Percentiles rank a stretch among this genome's conserved stretches.
Conservation (phyloP, 2,329 filamentous ascomycete species). For the Chalaropsis ovoidea region DNA sequence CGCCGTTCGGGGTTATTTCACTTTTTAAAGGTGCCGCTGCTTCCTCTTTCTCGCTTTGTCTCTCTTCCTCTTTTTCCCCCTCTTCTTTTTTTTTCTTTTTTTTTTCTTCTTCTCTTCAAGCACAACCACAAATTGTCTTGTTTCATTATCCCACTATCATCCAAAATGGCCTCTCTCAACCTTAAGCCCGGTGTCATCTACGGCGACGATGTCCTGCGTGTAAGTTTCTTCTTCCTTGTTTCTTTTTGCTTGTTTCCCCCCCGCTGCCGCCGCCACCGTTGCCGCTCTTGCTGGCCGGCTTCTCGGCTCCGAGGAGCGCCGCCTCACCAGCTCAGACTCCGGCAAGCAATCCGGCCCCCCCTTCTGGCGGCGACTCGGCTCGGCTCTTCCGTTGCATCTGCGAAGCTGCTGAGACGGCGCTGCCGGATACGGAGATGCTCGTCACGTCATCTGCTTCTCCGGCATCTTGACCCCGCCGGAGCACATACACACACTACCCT, state of each 20-base stretch:
- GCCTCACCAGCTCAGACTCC: no score
- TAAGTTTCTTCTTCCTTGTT: constrained; percentile 22
- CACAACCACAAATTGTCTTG: constrained; percentile 22
- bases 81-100: constrained; percentile 14
- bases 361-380: background rate
- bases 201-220: constrained; percentile 42
- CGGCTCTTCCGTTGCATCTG: background rate
- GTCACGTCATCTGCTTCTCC: background rate
- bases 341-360: background rate
- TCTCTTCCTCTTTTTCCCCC: constrained; percentile 21
- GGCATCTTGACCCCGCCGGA: background rate
- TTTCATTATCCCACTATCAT: constrained; percentile 26
- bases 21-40: constrained; percentile 12
- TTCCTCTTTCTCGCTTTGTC: constrained; percentile 15
- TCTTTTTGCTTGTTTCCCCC: background rate
- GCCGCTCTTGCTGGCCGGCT: background rate
- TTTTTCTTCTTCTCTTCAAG: constrained; percentile 9
- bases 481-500: background rate
- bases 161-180: constrained; percentile 35
- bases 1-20: constrained; percentile 5
- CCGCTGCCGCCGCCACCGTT: background rate
- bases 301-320: background rate
- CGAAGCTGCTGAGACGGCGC: background rate
- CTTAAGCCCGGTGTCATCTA: constrained; percentile 47
- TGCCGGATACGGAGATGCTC: background rate